Base-by-base conservation (phyloP, 768 basidiomycete genomes). In the Gloeopeniophorella convolvens region DNA sequence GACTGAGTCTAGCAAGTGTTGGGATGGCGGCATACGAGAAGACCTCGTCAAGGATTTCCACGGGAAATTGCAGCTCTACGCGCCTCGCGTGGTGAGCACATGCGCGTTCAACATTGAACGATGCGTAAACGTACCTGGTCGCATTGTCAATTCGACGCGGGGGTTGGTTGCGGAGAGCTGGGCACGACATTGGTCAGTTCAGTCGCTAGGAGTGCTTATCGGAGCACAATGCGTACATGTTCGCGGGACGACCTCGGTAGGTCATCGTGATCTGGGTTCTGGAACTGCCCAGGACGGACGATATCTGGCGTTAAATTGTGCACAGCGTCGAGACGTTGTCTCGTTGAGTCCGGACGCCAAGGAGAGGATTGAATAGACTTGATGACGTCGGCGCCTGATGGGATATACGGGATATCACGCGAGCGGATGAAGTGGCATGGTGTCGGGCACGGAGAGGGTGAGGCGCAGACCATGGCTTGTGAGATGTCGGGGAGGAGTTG, bases 1-100 rank as follows among this genome's bases (percentile, higher is more conserved):
- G 33, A 10, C 39, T 49, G 26, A 56, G 28, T 13, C 23, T 47
- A 2, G 54, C 37, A n/a, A 58, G 57, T 12, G 54, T 50, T 5
- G 35, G 8, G 18, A 12, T 27, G 39, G 30, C 40, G n/a, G 45
- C 45, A 50, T 51, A 48, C 16, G 41, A 43, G 30, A 51, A 58
- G 16, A 58, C 48, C 16, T 48, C 44, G 42, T 58, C 54, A 11
- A 58, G 49, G 5, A 58, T 24, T 33, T 58, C 57, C 9, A 32
- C 26, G 15, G 57, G 57, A 10, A 58, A 41, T n/a, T 26, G 52
- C 9, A 32, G n/a, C 24, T 42, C 42, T 54, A 23, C 2, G n/a
- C n/a, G n/a, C n/a, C 36, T 10, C 1, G 11, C n/a, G 23, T 24
- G 3, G 20, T 48, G 35, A 53, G 33, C 12, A n/a, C 13, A 9